A percentile compares a stretch with the other conserved stretches of the same genome.
Conservation (phyloP, 139 green algal species). For the Penium margaritaceum region DNA sequence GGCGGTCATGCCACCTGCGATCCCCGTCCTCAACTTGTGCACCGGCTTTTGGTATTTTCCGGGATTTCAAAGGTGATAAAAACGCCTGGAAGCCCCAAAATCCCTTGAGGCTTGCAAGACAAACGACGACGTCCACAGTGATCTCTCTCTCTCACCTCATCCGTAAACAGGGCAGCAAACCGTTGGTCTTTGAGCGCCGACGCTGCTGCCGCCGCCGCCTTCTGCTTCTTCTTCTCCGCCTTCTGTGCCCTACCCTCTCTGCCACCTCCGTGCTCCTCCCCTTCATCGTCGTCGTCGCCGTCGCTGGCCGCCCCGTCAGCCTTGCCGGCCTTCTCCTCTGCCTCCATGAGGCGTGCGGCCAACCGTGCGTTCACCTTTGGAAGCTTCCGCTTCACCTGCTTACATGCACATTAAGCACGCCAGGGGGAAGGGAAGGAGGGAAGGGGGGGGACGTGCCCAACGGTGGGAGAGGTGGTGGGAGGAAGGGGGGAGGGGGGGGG, state of each 20-base stretch:
- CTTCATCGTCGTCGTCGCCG: background rate
- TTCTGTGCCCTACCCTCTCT: background rate
- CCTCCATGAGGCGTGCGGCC: constrained; percentile 26
- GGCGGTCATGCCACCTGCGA: too few species aligned
- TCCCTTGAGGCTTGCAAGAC: too few species aligned
- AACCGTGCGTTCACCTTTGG: constrained; percentile 44
- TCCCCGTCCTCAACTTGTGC: too few species aligned
- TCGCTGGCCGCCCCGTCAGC: background rate
- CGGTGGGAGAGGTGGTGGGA: background rate
- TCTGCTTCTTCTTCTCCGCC: constrained; percentile 1
- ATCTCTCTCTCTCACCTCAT: constrained; percentile 34
- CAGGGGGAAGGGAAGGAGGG: background rate
- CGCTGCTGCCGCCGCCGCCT: constrained; percentile 13
- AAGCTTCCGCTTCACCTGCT: constrained; percentile 43
- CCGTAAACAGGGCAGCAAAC: constrained; percentile 32
- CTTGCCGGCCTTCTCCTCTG: background rate
- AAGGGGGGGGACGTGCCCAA: background rate
- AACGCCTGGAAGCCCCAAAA: too few species aligned
- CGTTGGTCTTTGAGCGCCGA: constrained; percentile 17
- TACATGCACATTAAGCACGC: too few species aligned
- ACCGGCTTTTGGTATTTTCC: too few species aligned
- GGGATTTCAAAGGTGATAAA: too few species aligned
- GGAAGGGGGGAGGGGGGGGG: background rate
- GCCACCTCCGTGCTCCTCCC: background rate
- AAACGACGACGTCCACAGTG: too few species aligned